Conservation (phyloP, 1,284 basidiomycete genomes). For the Cutaneotrichosporon cutaneum region DNA sequence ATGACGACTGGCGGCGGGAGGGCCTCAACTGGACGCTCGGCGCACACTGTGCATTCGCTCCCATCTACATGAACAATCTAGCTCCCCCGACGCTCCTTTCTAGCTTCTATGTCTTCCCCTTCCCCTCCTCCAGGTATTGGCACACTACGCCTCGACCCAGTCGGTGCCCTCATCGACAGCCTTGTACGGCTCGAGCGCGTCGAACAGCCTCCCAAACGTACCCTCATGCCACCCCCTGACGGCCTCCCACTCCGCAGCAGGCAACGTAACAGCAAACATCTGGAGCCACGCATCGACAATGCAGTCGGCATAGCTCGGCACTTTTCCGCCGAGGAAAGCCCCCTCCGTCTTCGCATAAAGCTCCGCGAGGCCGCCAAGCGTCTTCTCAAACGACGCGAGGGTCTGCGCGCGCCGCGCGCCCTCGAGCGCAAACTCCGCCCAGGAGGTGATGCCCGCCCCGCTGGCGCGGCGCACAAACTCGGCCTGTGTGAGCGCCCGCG, state of each 20-base stretch:
- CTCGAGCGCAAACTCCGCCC: neutral
- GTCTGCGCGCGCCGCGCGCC: no score
- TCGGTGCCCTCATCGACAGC: neutral
- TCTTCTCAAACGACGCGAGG: neutral
- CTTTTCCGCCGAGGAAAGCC: neutral
- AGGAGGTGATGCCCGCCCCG: neutral
- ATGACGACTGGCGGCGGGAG: no score
- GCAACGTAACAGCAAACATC: neutral
- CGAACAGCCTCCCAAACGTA: neutral
- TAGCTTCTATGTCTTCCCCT: no score
- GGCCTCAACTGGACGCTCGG: no score
- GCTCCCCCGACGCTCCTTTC: no score
- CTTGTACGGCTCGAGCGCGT: neutral
- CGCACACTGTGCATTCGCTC: no score
- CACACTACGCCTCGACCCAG: neutral
- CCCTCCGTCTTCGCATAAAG: neutral
- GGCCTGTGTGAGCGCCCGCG: neutral
- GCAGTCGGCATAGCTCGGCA: neutral
- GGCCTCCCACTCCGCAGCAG: neutral
- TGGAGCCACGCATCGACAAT: neutral
- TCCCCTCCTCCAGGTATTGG: no score
- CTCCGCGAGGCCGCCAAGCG: neutral
- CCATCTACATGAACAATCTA: no score
- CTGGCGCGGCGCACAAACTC: neutral
- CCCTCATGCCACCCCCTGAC: neutral